Evolutionary conservation across 257 asterid genomes (phyloP).

Genomic region (Solanum dulcamara): DNA sequence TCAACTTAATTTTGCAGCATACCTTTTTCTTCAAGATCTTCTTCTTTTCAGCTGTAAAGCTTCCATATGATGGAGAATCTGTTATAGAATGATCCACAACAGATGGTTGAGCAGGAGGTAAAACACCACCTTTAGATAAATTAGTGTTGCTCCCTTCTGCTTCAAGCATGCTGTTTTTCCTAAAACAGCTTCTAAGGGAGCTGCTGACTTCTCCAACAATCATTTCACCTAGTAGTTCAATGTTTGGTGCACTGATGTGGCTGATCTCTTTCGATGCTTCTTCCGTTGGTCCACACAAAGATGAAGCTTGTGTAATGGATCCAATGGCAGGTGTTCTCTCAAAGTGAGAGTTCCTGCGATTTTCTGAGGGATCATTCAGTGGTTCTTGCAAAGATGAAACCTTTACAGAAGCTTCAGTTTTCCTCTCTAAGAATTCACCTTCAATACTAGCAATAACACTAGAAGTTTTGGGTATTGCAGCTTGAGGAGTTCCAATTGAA

Average conservation of each 20-base stretch:
- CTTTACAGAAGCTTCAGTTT: slow-evolving; percentile 3
- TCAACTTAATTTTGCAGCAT: background rate
- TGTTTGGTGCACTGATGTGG: slow-evolving; percentile 24
- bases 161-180: slow-evolving; percentile 9
- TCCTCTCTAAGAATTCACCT: background rate
- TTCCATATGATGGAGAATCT: slow-evolving; percentile 29
- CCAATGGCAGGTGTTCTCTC: slow-evolving; percentile 2
- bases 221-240: slow-evolving; percentile 57
- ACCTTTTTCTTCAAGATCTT: slow-evolving; percentile 46
- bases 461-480: background rate
- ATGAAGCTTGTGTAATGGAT: slow-evolving; percentile 14
- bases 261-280: slow-evolving; percentile 13
- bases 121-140: background rate
- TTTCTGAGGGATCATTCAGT: background rate
- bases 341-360: background rate
- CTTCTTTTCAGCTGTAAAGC: slow-evolving; percentile 32
- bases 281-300: background rate
- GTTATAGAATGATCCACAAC: background rate
- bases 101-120: slow-evolving; percentile 5
- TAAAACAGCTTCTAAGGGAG: slow-evolving; percentile 5
- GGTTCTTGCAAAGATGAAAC: background rate
- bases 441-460: background rate
- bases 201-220: slow-evolving; percentile 23
- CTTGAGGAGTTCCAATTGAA: slow-evolving; percentile 3
- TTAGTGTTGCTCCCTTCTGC: slow-evolving; percentile 16